Conservation (phyloP, 805 yeast genomes). For the Sugiyamaella valdiviana region DNA sequence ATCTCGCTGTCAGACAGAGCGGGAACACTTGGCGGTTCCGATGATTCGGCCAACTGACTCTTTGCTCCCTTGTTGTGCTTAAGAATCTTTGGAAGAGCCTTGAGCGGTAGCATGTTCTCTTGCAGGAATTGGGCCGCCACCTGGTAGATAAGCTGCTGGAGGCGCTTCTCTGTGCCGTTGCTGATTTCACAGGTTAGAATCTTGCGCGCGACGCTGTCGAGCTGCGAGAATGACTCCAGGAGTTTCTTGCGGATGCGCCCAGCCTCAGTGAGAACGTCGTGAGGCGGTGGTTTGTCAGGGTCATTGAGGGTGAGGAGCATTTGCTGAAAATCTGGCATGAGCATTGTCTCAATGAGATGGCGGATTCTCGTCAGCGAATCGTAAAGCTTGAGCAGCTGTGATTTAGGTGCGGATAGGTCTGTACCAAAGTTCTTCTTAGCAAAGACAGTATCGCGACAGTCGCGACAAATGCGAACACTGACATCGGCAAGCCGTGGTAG, state of each 20-base stretch:
- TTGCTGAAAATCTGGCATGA: constrained; percentile 41
- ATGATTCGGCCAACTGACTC: not conserved
- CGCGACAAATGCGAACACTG: constrained; percentile 55
- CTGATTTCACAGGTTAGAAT: constrained; percentile 33
- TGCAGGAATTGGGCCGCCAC: constrained; percentile 58
- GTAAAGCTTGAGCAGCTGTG: constrained; percentile 38
- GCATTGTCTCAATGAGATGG: constrained; percentile 31
- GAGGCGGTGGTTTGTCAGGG: constrained; percentile 29
- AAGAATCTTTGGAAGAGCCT: constrained; percentile 48
- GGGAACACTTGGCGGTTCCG: constrained; percentile 5
- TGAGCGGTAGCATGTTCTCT: constrained; percentile 56
- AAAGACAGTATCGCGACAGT: constrained; percentile 61
- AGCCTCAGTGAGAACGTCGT: constrained; percentile 33
- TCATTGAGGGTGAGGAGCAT: constrained; percentile 33
- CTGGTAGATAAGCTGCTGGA: constrained; percentile 50
- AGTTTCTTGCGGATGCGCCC: constrained; percentile 40
- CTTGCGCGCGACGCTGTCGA: constrained; percentile 46
- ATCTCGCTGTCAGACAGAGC: constrained; percentile 32
- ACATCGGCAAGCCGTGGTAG: constrained; percentile 16
- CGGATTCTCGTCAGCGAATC: constrained; percentile 37
- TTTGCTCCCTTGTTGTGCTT: constrained; percentile 15
- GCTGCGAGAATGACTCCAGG: constrained; percentile 44
- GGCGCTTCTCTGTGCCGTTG: constrained; percentile 40
- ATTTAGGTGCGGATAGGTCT: constrained; percentile 35
- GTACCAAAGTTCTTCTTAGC: constrained; percentile 44